Evolutionary conservation across 169 alveolate genomes (phyloP).

Genomic region (Eimeria praecox): DNA sequence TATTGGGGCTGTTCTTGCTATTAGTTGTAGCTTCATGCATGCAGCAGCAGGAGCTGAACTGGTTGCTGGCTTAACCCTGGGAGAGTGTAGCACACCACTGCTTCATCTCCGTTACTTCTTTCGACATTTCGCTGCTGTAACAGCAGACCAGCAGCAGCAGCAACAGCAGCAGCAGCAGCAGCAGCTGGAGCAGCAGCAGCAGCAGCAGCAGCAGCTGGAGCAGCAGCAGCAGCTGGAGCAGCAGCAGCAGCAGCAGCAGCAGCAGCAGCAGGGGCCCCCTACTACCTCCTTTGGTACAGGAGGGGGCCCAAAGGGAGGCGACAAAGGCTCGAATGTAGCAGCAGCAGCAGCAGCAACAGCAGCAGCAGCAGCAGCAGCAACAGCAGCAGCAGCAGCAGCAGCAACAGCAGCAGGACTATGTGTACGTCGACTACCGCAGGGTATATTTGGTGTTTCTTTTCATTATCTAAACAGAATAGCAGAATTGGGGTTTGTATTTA

Average conservation of each 20-base stretch:
- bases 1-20: constrained; percentile 19
- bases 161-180: neutral
- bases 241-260: too few relatives aligned
- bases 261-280: too few relatives aligned
- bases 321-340: too few relatives aligned
- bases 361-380: too few relatives aligned
- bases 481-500: constrained; percentile 43
- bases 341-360: too few relatives aligned
- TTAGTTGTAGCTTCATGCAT: neutral
- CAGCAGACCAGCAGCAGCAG: neutral
- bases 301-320: neutral
- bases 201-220: too few relatives aligned
- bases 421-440: neutral
- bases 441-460: constrained; percentile 18
- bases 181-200: too few relatives aligned
- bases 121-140: constrained; percentile 44
- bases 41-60: constrained; percentile 62
- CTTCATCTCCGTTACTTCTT: constrained; percentile 82
- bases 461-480: neutral
- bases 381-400: too few relatives aligned
- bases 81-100: constrained; percentile 82
- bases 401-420: neutral
- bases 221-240: too few relatives aligned
- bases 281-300: neutral
- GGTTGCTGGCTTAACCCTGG: constrained; percentile 69